Conservation (phyloP, 345 rosid genomes). For the Mallotus nudiflorus region DNA sequence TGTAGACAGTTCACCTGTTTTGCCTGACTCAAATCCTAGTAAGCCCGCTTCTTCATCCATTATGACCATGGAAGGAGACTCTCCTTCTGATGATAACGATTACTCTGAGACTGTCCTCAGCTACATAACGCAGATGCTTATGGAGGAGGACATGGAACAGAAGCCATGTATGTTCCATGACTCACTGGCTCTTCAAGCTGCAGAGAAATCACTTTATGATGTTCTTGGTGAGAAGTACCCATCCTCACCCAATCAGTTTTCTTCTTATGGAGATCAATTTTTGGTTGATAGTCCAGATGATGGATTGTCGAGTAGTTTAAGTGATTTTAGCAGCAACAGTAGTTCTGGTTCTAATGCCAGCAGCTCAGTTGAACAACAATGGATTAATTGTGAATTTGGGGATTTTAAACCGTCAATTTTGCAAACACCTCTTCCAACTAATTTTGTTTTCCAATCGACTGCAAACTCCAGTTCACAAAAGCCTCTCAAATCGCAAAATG, state of each 20-base stretch:
- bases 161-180: slow-evolving; percentile 50
- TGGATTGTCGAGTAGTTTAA: slow-evolving; percentile 36
- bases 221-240: slow-evolving; percentile 47
- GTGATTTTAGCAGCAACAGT: slow-evolving; percentile 35
- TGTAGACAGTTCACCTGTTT: slow-evolving; percentile 21
- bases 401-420: slow-evolving; percentile 19
- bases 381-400: slow-evolving; percentile 36
- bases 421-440: slow-evolving; percentile 27
- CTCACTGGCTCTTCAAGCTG: slow-evolving; percentile 55
- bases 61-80: slow-evolving; percentile 25
- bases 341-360: slow-evolving; percentile 35
- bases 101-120: slow-evolving; percentile 53
- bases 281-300: slow-evolving; percentile 44
- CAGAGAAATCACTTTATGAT: slow-evolving; percentile 65
- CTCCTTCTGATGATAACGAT: slow-evolving; percentile 53
- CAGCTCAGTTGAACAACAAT: slow-evolving; percentile 39
- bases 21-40: slow-evolving; percentile 28
- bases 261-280: slow-evolving; percentile 26
- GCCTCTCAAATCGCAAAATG: slow-evolving; percentile 24
- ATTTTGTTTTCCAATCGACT: slow-evolving; percentile 56
- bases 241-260: slow-evolving; percentile 23
- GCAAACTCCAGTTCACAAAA: slow-evolving; percentile 25
- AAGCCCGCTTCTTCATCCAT: slow-evolving; percentile 18
- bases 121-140: slow-evolving; percentile 61
- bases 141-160: slow-evolving; percentile 71